Conservation (phyloP, 768 basidiomycete species). For the Suillus tomentosus region DNA sequence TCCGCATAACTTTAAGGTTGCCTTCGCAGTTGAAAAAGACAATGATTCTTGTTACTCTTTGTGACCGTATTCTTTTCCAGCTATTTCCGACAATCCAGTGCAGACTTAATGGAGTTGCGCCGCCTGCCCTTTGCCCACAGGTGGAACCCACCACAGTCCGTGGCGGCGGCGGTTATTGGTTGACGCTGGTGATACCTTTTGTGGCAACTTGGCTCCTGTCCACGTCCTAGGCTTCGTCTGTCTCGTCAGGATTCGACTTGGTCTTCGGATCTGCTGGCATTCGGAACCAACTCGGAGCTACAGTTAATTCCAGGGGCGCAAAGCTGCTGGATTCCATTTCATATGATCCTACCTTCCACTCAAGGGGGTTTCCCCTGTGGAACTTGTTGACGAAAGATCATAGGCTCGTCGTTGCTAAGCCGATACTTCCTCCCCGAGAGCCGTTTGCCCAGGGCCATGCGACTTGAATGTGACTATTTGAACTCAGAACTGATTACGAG, state of each 20-base stretch:
- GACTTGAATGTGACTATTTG: conserved; percentile 13
- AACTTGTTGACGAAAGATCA: background rate
- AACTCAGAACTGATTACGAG: conserved; percentile 22
- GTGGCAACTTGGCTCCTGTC: background rate
- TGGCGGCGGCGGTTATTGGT: background rate
- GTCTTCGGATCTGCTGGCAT: conserved; percentile 1
- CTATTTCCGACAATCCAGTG: background rate
- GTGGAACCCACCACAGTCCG: background rate
- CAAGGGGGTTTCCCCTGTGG: conserved; percentile 4
- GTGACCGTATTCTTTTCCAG: background rate
- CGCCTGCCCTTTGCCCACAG: background rate
- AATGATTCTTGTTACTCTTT: background rate
- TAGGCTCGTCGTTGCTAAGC: conserved; percentile 9
- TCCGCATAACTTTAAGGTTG: background rate
- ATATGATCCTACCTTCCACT: conserved; percentile 2
- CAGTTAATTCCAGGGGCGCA: conserved; percentile 4
- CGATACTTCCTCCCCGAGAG: background rate
- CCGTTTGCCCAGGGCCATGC: conserved; percentile 17
- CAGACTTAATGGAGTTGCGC: background rate
- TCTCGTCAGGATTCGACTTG: background rate
- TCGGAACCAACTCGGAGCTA: background rate
- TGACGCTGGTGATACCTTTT: background rate
- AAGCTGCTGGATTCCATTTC: background rate
- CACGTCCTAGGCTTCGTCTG: background rate
- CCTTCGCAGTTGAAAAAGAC: background rate